Evolutionary conservation across 2,329 filamentous ascomycete genomes (phyloP), one percentile per base, ranked within the genome.

Genomic region (Exserohilum turcica): DNA sequence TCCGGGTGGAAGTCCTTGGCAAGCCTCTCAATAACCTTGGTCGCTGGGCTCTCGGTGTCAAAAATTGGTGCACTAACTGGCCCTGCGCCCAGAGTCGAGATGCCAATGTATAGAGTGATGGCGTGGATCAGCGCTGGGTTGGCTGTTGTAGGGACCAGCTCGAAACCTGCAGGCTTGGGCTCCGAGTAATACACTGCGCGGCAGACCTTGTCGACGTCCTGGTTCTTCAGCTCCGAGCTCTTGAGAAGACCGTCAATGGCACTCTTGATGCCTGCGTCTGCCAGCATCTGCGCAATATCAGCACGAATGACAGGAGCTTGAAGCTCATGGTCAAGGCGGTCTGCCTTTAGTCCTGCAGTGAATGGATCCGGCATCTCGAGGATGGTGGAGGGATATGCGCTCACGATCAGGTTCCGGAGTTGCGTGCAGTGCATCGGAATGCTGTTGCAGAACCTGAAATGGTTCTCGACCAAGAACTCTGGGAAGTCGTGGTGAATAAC

Each of bases 401-500:
- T 89, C 57, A 97, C 82, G 47, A 99, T 86, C 48, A 96, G 81
- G 68, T 97, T 97, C 61, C 92, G 86, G 46, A 97, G 81, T 74
- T 97, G 94, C 13, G 88, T 87, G 75, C 91, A 94, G 67, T 94
- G 89, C 44, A 86, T 84, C 1, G 92, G 90, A 52, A 97, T 88
- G 67, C 85, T 86, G 64, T 89, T 87, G 77, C 88, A 92, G 46
- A 99, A 84, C 62, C 86, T 85, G 62, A 90, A 86, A 70, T 96
- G 90, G 72, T 96, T 91, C 64, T 92, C 90, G 5, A 90, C 89
- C 36, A 99, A 78, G 74, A 96, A 99, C 51, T 97, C 92, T 0
- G 93, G 90, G 75, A 91, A 97, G 73, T 99, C 94, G 70, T 97
- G 94, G 63, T 96, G 90, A 47, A 99, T 79, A 46, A 96, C 84